Conservation (phyloP, 306 rosid genomes). For the Delonix regia region DNA sequence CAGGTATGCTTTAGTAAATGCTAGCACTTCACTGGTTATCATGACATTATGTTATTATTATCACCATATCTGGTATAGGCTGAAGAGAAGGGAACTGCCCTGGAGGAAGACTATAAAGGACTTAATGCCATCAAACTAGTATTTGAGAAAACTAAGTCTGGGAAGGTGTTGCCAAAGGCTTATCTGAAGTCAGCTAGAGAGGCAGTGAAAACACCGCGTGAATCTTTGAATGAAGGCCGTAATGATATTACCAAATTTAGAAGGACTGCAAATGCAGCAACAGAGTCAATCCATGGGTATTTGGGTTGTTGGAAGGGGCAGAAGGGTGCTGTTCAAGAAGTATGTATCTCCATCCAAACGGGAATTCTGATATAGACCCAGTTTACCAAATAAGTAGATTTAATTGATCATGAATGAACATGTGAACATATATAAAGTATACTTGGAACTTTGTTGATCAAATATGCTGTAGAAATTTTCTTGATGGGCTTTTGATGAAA, state of each 20-base stretch:
- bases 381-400: not conserved
- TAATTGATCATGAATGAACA: not conserved
- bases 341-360: slow-evolving; percentile 38
- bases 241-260: slow-evolving; percentile 71
- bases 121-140: slow-evolving; percentile 67
- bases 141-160: slow-evolving; percentile 72
- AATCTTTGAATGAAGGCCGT: slow-evolving; percentile 70
- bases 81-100: slow-evolving; percentile 48
- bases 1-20: slow-evolving; percentile 46
- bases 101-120: slow-evolving; percentile 60
- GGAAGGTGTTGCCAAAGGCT: slow-evolving; percentile 86
- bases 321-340: slow-evolving; percentile 65
- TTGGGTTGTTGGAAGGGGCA: slow-evolving; percentile 86
- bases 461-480: not conserved
- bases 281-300: slow-evolving; percentile 83
- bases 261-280: slow-evolving; percentile 93
- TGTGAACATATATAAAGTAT: not conserved
- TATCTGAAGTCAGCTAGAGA: slow-evolving; percentile 82
- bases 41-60: slow-evolving; percentile 48
- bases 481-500: slow-evolving; percentile 6
- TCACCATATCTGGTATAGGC: slow-evolving; percentile 55
- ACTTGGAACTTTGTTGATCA: not conserved
- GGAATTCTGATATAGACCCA: not conserved
- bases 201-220: slow-evolving; percentile 80
- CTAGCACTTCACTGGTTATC: slow-evolving; percentile 49